phyloP scores from a whole-genome alignment of 1,284 basidiomycete genomes.

The Phellopilus nigrolimitatus region DNA sequence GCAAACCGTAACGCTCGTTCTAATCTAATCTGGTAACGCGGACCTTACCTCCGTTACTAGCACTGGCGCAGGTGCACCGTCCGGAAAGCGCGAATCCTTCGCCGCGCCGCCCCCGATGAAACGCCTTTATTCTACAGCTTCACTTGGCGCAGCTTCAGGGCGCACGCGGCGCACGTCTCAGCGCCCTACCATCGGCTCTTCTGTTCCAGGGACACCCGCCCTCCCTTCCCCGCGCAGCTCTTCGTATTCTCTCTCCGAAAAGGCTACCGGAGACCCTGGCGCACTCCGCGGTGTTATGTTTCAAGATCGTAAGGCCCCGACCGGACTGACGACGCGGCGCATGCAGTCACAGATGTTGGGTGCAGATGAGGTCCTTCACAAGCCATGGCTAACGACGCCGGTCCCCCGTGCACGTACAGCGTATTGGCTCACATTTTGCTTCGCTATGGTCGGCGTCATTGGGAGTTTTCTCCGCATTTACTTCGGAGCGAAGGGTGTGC shows the following conservation, averaged over 20 bases:
- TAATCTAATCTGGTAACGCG: neutral
- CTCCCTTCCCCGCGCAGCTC: constrained; percentile 9
- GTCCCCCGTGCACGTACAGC: constrained; percentile 60
- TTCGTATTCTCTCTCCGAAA: constrained; percentile 11
- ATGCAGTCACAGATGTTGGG: constrained; percentile 10
- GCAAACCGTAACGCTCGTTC: constrained; percentile 13
- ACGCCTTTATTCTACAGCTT: constrained; percentile 33
- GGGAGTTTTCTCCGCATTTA: constrained; percentile 50
- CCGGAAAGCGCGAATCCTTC: constrained; percentile 42
- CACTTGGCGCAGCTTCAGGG: neutral
- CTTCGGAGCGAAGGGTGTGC: constrained; percentile 49
- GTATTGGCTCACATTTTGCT: constrained; percentile 62
- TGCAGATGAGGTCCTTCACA: constrained; percentile 44
- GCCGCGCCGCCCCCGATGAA: constrained; percentile 49
- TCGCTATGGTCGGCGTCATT: constrained; percentile 48
- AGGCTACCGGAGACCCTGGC: too few species aligned
- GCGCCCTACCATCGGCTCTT: constrained; percentile 7
- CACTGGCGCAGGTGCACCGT: constrained; percentile 3
- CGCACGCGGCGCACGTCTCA: constrained; percentile 11
- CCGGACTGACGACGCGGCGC: neutral
- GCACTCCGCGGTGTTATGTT: constrained; percentile 7
- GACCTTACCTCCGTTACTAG: constrained; percentile 2
- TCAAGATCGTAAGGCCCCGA: constrained; percentile 1
- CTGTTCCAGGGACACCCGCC: neutral
- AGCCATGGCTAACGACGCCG: constrained; percentile 66